Base-by-base conservation (phyloP, 768 basidiomycete species). In the Auriculariales sp. region DNA sequence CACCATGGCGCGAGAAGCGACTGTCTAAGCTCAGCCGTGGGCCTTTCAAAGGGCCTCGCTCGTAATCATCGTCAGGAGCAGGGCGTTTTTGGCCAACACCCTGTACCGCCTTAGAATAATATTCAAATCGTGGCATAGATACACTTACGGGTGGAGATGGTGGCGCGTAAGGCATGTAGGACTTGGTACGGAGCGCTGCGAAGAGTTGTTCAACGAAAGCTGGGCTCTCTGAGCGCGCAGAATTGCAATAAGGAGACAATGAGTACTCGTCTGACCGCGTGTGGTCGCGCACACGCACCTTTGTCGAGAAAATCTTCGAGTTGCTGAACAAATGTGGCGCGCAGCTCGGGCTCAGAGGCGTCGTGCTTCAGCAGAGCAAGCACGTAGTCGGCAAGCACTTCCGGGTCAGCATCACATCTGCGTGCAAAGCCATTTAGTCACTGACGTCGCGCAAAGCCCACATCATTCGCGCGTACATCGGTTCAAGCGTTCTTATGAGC, bases 381-480 rank as follows among this genome's bases (percentile, higher is more conserved):
- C 57, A 97, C 83, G 63, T 97, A 98, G 62, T 97, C 91, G 3
- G 89, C 83, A 47, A 98, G 79, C 28, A 91, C 89, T 28, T 80
- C 78, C 28, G 94, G 92, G 61, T 98, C 94, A 34, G 94, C 94
- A 62, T 98, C 94, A 64, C 90, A 94, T 74, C 93, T 95, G 39
- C 19, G 7, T 25, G 56, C 14, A 48, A 54, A n/a, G n/a, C n/a
- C n/a, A n/a, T n/a, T 31, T 5, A 33, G 19, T 42, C 28, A 28
- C n/a, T 50, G 27, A 46, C 29, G n/a, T 54, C 35, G 29, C 48
- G 46, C 4, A n/a, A 46, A 12, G 4, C 12, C 39, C 28, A 17
- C 49, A 29, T n/a, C 25, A 52, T 45, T 60, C 51, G 44, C 33
- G 65, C 77, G 52, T 53, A 92, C 92, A 97, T 91, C 54, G 92